Evolutionary conservation across 805 yeast species (phyloP), one percentile per base, ranked within the genome.

Genomic region (Ogataea allantospora): DNA sequence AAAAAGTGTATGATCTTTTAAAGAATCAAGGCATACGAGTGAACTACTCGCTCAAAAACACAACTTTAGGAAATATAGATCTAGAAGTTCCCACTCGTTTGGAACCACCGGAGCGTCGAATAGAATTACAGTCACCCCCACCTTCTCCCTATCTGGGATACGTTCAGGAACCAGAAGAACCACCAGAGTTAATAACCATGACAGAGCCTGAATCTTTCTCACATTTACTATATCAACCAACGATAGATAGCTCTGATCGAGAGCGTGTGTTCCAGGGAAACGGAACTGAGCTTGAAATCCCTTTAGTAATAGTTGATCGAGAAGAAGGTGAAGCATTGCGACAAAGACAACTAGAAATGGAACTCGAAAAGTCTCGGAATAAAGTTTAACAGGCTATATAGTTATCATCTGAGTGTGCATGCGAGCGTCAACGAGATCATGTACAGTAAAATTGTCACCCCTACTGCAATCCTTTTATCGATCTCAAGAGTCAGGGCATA

Each of bases 401-500:
- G n/a, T n/a, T n/a, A n/a, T n/a, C n/a, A n/a, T n/a, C n/a, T n/a
- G n/a, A n/a, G n/a, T n/a, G n/a, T 21, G 23, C 20, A 36, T 25
- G 18, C 30, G n/a, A 51, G 14, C 16, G 32, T 23, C 4, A 30
- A 9, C 2, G 42, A 32, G 7, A 38, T 8, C 1, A 35, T 1
- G 4, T 43, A 20, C 4, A 46, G 5, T 1, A 24, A 35, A 11
- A 43, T 7, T 29, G 48, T 47, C n/a, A 58, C 19, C 22, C 46
- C 53, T 31, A 75, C 53, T 7, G 69, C 68, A 9, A 62, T 25
- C 27, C 55, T 58, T 2, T 79, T 76, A 7, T 53, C 47, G n/a
- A 37, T 40, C 2, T 61, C 50, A 11, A 75, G 62, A 0, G 77
- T 70, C 2, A 50, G 34, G 0, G 75, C 66, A 47, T 82, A 83